These are phyloP conservation scores for Macrolepiota fuliginosa DNA, from an alignment of 768 basidiomycete genomes.

Conservation along the genomic window DNA sequence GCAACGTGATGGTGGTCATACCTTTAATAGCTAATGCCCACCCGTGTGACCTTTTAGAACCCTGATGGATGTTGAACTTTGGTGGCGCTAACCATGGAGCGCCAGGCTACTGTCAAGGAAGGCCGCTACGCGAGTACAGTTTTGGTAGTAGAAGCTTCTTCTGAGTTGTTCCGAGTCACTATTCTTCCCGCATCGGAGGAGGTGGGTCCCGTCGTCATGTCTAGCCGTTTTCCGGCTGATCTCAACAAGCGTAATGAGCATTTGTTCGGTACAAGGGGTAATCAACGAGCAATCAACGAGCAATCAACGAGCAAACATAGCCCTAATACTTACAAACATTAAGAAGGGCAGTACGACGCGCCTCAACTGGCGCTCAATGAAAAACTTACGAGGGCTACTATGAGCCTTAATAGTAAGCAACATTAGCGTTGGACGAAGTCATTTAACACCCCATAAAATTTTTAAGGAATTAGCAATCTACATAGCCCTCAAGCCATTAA, in stretches of 20 bases:
- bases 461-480: no score
- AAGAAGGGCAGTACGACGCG: background rate
- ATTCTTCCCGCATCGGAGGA: background rate
- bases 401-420: no score
- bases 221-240: background rate
- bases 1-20: background rate
- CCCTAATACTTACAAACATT: background rate
- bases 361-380: no score
- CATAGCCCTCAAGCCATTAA: no score
- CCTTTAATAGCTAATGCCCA: background rate
- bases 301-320: background rate
- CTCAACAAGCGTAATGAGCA: background rate
- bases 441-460: no score
- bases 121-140: background rate
- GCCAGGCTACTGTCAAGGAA: background rate
- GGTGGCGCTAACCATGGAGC: background rate
- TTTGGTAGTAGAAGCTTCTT: background rate
- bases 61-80: conserved; percentile 7
- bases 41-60: background rate
- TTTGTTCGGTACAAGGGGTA: no score
- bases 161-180: background rate
- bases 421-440: no score
- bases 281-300: no score
- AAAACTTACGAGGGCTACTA: no score
- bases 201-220: background rate